A percentile compares a stretch with the other conserved stretches of the same genome.
These are phyloP conservation scores for Yamadazyma insecticola DNA, from an alignment of 805 yeast species.

Conservation along the genomic window DNA sequence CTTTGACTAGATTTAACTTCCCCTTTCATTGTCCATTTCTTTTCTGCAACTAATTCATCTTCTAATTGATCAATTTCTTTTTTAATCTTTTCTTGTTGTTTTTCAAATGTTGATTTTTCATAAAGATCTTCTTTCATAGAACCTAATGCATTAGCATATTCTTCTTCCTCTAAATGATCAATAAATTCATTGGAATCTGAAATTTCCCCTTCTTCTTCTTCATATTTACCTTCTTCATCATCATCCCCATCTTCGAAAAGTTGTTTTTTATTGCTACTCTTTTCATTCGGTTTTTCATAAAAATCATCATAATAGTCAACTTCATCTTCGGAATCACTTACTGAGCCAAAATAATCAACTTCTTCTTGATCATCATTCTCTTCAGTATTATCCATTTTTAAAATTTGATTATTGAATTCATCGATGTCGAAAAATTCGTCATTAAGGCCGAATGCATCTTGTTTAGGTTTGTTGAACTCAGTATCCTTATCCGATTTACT, in stretches of 20 bases:
- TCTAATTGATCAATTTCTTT: conserved; percentile 77
- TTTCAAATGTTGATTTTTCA: conserved; percentile 70
- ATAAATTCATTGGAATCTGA: conserved; percentile 27
- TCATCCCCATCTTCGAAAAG: conserved; percentile 13
- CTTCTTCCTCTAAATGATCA: conserved; percentile 38
- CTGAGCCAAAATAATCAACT: conserved; percentile 37
- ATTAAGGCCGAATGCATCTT: conserved; percentile 64
- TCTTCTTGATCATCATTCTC: conserved; percentile 34
- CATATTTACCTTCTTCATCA: conserved; percentile 4
- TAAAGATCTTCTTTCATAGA: conserved; percentile 61
- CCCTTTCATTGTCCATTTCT: conserved; percentile 93
- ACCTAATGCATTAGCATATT: conserved; percentile 56
- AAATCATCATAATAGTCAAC: conserved; percentile 63
- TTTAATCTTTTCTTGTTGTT: conserved; percentile 72
- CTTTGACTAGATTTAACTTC: conserved; percentile 80
- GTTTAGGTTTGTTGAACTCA: conserved; percentile 11
- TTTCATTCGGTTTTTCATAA: conserved; percentile 44
- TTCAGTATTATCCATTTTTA: conserved; percentile 45
- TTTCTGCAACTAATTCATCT: conserved; percentile 82
- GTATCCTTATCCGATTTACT: conserved; percentile 13
- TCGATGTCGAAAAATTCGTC: conserved; percentile 84
- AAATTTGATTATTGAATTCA: conserved; percentile 72
- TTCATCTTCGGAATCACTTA: conserved; percentile 50
- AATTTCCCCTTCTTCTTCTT: conserved; percentile 16
- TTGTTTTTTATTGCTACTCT: neutral